Evolutionary conservation across 2,329 filamentous ascomycete species (phyloP).

Genomic region (Zymoseptoria crescenta): DNA sequence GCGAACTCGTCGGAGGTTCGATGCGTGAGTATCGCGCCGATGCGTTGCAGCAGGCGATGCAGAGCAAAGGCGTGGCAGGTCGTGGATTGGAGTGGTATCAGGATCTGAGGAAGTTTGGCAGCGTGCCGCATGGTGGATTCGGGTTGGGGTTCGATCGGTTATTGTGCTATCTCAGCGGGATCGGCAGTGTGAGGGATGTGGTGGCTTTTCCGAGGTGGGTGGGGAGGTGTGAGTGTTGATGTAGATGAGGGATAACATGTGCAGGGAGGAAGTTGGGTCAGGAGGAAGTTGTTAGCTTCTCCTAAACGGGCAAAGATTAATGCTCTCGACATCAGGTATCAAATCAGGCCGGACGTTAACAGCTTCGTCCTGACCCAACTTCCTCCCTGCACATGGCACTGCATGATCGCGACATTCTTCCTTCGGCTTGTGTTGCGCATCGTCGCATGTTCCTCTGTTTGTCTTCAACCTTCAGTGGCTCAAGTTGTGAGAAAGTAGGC

Average conservation of each 20-base stretch:
- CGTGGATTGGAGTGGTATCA: conserved; percentile 68
- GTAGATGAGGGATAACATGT: background rate
- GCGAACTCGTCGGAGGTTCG: conserved; percentile 81
- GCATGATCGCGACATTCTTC: too few species aligned
- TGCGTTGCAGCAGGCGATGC: conserved; percentile 63
- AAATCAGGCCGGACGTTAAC: too few species aligned
- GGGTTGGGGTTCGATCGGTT: conserved; percentile 84
- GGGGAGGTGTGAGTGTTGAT: conserved; percentile 36
- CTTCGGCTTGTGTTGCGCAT: too few species aligned
- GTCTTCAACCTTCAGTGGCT: too few species aligned
- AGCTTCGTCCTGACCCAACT: too few species aligned
- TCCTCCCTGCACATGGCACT: too few species aligned
- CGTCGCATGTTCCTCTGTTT: too few species aligned
- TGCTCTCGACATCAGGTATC: too few species aligned
- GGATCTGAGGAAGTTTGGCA: conserved; percentile 83
- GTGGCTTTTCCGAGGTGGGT: conserved; percentile 75
- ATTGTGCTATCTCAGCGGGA: conserved; percentile 72
- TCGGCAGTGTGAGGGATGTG: conserved; percentile 74
- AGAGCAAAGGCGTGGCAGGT: conserved; percentile 51
- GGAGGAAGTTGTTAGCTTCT: too few species aligned
- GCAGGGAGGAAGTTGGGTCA: too few species aligned
- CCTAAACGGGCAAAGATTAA: too few species aligned
- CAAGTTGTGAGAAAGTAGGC: too few species aligned
- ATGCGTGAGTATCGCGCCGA: conserved; percentile 75
- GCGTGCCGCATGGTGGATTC: conserved; percentile 83